These are phyloP conservation scores for Trametes cingulata DNA, from an alignment of 768 basidiomycete genomes.

Conservation along the genomic window DNA sequence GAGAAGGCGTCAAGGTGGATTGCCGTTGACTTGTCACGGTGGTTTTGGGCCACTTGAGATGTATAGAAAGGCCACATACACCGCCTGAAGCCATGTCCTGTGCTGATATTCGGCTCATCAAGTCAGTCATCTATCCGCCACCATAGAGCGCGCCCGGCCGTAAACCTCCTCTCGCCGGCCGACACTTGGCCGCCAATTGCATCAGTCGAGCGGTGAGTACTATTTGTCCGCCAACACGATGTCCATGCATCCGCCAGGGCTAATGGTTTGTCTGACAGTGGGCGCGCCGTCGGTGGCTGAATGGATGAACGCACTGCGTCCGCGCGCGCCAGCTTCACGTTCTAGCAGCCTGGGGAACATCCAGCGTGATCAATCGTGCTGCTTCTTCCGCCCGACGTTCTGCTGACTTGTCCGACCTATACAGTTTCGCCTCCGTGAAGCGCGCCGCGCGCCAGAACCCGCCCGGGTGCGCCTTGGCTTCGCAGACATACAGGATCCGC, in stretches of 20 bases:
- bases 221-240: neutral
- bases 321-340: neutral
- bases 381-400: neutral
- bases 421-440: neutral
- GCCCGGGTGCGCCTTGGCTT: neutral
- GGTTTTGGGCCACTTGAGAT: too few relatives aligned
- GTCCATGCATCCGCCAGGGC: neutral
- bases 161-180: too few relatives aligned
- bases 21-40: too few relatives aligned
- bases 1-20: too few relatives aligned
- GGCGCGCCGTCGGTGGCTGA: neutral
- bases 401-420: neutral
- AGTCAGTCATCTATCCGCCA: too few relatives aligned
- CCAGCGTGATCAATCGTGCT: neutral
- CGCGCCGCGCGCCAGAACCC: neutral
- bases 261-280: constrained; percentile 4
- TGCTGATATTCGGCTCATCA: too few relatives aligned
- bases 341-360: neutral
- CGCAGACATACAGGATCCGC: neutral
- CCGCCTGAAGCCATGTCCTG: too few relatives aligned
- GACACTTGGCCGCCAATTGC: neutral
- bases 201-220: neutral
- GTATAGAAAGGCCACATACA: too few relatives aligned
- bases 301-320: neutral
- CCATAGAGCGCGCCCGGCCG: too few relatives aligned